Conservation (phyloP, 208 protist species). For the Ichthyophonus hoferi region DNA sequence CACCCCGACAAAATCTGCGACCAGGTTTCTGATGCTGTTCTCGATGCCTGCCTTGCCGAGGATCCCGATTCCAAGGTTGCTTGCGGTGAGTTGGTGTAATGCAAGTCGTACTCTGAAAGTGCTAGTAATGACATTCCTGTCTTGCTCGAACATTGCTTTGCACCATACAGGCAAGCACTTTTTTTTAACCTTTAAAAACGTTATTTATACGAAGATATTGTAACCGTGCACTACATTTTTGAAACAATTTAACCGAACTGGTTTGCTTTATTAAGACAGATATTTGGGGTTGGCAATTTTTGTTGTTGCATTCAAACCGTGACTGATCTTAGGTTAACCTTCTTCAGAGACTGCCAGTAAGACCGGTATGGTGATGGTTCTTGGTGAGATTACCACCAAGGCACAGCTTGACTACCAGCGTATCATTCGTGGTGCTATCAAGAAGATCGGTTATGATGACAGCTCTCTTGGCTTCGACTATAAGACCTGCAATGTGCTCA, state of each 20-base stretch:
- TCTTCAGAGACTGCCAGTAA: conserved; percentile 85
- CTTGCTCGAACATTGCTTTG: no score
- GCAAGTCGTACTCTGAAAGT: no score
- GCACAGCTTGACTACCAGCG: conserved; percentile 92
- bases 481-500: conserved; percentile 93
- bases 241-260: no score
- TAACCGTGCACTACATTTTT: no score
- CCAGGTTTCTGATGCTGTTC: conserved; percentile 96
- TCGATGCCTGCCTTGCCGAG: conserved; percentile 93
- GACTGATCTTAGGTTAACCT: no score
- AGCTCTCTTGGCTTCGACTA: conserved; percentile 88
- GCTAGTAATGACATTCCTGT: no score
- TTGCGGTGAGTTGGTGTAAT: conserved; percentile 70
- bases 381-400: conserved; percentile 98
- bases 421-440: conserved; percentile 88
- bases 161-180: no score
- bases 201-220: no score
- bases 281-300: no score
- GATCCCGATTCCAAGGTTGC: conserved; percentile 96
- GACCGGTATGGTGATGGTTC: conserved; percentile 96
- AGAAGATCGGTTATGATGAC: conserved; percentile 95
- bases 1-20: conserved; percentile 99
- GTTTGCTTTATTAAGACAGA: no score
- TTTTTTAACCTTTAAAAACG: no score
- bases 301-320: no score